Evolutionary conservation across 2,329 filamentous ascomycete genomes (phyloP).

Genomic region (Paraphaeosphaeria minitans): DNA sequence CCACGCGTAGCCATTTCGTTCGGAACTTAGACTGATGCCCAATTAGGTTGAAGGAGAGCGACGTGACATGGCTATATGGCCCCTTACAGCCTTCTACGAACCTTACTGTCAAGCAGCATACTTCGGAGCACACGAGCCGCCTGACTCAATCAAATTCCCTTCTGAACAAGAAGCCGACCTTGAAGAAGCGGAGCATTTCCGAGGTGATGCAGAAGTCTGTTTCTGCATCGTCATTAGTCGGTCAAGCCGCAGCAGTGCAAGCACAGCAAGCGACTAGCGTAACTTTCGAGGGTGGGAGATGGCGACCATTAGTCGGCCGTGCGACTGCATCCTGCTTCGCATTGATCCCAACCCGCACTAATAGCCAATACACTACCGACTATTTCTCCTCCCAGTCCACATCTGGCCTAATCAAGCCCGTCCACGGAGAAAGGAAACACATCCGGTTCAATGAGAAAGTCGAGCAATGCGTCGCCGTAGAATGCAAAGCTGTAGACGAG

Average conservation of each 20-base stretch:
- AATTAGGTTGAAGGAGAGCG: conserved; percentile 88
- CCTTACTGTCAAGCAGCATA: conserved; percentile 55
- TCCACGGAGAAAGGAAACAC: conserved; percentile 70
- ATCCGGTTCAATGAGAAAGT: conserved; percentile 98
- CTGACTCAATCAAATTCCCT: conserved; percentile 70
- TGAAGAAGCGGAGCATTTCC: conserved; percentile 96
- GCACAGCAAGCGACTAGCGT: conserved; percentile 72
- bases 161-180: conserved; percentile 81
- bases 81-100: conserved; percentile 77
- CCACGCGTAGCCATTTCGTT: conserved; percentile 18
- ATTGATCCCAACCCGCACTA: conserved; percentile 65
- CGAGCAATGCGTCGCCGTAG: conserved; percentile 92
- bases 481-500: conserved; percentile 79
- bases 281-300: conserved; percentile 53
- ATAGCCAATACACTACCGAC: conserved; percentile 67
- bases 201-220: conserved; percentile 90
- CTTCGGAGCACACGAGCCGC: conserved; percentile 58
- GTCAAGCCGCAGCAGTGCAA: conserved; percentile 85
- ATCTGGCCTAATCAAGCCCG: conserved; percentile 72
- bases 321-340: conserved; percentile 64
- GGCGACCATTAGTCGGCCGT: conserved; percentile 62
- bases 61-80: conserved; percentile 97
- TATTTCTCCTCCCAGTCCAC: conserved; percentile 70
- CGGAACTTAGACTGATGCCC: conserved; percentile 35
- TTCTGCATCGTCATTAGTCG: conserved; percentile 84